These are phyloP conservation scores for Akanthomyces lecanii DNA, from an alignment of 2,329 filamentous ascomycete genomes.

Conservation along the genomic window DNA sequence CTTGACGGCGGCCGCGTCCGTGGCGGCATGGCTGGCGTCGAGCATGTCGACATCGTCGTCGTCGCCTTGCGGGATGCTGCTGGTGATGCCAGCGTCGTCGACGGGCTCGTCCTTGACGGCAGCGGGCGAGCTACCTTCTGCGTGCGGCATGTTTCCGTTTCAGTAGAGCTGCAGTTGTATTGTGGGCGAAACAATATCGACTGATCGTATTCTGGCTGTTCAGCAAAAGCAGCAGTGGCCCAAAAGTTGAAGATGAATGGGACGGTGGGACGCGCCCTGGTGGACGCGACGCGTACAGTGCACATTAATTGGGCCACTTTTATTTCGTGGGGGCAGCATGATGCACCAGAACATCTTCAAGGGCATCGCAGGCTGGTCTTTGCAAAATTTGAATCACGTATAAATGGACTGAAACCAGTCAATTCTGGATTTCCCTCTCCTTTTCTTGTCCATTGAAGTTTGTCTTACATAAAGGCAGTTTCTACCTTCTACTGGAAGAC, in stretches of 20 bases:
- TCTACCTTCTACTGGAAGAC: too few relatives aligned
- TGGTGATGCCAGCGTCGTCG: slow-evolving; percentile 28
- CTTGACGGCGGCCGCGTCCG: slow-evolving; percentile 28
- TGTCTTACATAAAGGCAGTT: too few relatives aligned
- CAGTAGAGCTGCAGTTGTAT: background rate
- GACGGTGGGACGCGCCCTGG: slow-evolving; percentile 1
- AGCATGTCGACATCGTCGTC: slow-evolving; percentile 38
- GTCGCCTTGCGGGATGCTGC: slow-evolving; percentile 27
- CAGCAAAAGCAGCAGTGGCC: background rate
- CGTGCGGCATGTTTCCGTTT: slow-evolving; percentile 40
- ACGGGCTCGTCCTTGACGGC: slow-evolving; percentile 33
- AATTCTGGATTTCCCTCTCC: too few relatives aligned
- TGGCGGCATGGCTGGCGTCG: slow-evolving; percentile 27
- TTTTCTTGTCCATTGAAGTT: too few relatives aligned
- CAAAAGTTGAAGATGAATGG: background rate
- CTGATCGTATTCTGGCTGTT: background rate
- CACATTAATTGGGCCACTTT: slow-evolving; percentile 5
- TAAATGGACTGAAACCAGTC: too few relatives aligned
- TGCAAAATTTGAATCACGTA: too few relatives aligned
- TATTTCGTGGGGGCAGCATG: background rate
- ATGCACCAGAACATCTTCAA: background rate
- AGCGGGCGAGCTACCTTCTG: slow-evolving; percentile 27
- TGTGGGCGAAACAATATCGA: background rate
- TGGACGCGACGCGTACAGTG: slow-evolving; percentile 16
- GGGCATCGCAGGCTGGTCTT: background rate